Evolutionary conservation across 78 protist species (phyloP).

Genomic region (Dictyostelium citrinum): DNA sequence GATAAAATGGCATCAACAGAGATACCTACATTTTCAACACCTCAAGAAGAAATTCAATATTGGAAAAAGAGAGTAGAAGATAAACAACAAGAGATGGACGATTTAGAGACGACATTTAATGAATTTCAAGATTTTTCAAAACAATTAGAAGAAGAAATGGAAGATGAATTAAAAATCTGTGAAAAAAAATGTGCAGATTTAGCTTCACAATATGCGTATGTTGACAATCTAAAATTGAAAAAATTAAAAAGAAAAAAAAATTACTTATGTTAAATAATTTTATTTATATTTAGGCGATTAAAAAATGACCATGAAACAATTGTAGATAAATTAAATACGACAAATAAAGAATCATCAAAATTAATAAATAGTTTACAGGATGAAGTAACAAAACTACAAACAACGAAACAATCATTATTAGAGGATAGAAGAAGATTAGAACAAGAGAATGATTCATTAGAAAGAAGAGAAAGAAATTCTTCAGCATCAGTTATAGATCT

Average conservation of each 20-base stretch:
- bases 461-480: slow-evolving; percentile 71
- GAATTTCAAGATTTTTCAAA: slow-evolving; percentile 81
- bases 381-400: slow-evolving; percentile 43
- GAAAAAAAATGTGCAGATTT: slow-evolving; percentile 76
- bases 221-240: not conserved
- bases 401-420: slow-evolving; percentile 4
- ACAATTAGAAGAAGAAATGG: slow-evolving; percentile 82
- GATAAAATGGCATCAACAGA: slow-evolving; percentile 28
- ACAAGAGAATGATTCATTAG: slow-evolving; percentile 74
- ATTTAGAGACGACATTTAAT: slow-evolving; percentile 56
- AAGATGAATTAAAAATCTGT: slow-evolving; percentile 52
- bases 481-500: slow-evolving; percentile 65
- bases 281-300: slow-evolving; percentile 18
- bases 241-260: not conserved
- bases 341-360: slow-evolving; percentile 26
- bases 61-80: slow-evolving; percentile 64
- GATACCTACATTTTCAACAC: slow-evolving; percentile 28
- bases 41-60: slow-evolving; percentile 61
- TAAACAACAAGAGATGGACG: slow-evolving; percentile 73
- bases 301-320: slow-evolving; percentile 49
- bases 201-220: slow-evolving; percentile 68
- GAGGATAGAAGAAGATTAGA: slow-evolving; percentile 59
- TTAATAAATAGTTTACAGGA: slow-evolving; percentile 67
- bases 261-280: not conserved
- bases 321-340: slow-evolving; percentile 43